A percentile compares a stretch with the other conserved stretches of the same genome.
phyloP scores from a whole-genome alignment of 306 rosid species.

The Cyamopsis tetragonoloba region DNA sequence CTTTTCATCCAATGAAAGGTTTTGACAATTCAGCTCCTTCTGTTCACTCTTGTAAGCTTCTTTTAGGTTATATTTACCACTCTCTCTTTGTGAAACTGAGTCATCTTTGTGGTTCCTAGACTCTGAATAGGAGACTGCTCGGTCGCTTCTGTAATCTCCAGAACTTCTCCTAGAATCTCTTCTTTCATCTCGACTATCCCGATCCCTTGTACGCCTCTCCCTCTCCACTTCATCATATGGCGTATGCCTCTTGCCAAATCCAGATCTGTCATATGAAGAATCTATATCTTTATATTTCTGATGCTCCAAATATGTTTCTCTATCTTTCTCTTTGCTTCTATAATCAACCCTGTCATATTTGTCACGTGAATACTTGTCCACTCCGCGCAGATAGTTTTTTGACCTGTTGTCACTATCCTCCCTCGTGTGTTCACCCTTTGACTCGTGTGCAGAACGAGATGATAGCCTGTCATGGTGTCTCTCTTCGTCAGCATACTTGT shows the following conservation, averaged over 20 bases:
- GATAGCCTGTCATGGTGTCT: slow-evolving; percentile 45
- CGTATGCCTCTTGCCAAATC: slow-evolving; percentile 51
- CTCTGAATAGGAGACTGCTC: slow-evolving; percentile 39
- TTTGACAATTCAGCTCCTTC: slow-evolving; percentile 48
- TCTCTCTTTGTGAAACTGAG: slow-evolving; percentile 39
- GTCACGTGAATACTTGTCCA: slow-evolving; percentile 57
- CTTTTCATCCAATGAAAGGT: slow-evolving; percentile 38
- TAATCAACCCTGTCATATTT: slow-evolving; percentile 53
- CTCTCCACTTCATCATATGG: slow-evolving; percentile 48
- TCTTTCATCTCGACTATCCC: slow-evolving; percentile 57
- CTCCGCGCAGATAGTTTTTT: slow-evolving; percentile 42
- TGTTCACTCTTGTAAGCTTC: slow-evolving; percentile 51
- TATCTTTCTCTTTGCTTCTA: slow-evolving; percentile 55
- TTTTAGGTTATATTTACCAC: slow-evolving; percentile 32
- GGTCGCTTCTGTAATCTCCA: slow-evolving; percentile 55
- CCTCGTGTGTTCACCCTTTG: slow-evolving; percentile 55
- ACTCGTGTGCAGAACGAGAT: slow-evolving; percentile 54
- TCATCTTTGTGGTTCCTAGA: slow-evolving; percentile 47
- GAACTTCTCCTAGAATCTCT: slow-evolving; percentile 54
- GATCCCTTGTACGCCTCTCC: slow-evolving; percentile 47
- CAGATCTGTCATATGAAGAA: slow-evolving; percentile 52
- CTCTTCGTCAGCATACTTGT: slow-evolving; percentile 56
- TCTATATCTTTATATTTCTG: slow-evolving; percentile 50
- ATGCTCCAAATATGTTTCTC: slow-evolving; percentile 38
- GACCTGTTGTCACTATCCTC: slow-evolving; percentile 51